Evolutionary conservation across 208 protist genomes (phyloP).

Genomic region (Acanthamoeba lenticulata): DNA sequence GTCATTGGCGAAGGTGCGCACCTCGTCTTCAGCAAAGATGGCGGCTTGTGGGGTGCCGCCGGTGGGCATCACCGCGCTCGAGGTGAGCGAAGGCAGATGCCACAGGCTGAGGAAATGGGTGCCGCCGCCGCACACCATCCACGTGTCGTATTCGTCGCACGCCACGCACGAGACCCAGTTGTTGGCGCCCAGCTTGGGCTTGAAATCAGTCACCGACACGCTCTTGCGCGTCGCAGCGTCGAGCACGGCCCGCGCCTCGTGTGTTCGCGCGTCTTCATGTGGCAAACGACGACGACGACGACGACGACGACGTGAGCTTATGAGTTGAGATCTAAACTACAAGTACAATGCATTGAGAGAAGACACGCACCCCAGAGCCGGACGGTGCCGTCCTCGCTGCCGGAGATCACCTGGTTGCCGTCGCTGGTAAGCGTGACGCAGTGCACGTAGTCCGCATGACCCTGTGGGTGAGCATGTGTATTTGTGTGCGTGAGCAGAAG

Average conservation of each 20-base stretch:
- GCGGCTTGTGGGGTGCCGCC: neutral
- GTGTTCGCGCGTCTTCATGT: neutral
- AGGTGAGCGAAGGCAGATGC: slow-evolving; percentile 8
- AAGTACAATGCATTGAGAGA: no score
- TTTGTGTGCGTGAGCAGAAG: no score
- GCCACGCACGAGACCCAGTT: neutral
- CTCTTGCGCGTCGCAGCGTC: neutral
- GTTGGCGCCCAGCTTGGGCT: slow-evolving; percentile 16
- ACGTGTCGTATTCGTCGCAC: neutral
- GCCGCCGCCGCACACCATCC: slow-evolving; percentile 15
- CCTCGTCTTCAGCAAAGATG: neutral
- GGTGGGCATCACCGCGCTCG: slow-evolving; percentile 16
- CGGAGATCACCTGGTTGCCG: neutral
- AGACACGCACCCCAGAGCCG: neutral
- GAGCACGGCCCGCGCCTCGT: neutral
- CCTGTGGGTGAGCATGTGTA: no score
- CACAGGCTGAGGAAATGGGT: slow-evolving; percentile 11
- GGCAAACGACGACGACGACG: no score
- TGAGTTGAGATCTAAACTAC: no score
- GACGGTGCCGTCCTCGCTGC: neutral
- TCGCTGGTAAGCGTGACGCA: neutral
- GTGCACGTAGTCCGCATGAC: neutral
- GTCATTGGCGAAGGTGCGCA: no score
- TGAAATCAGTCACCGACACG: slow-evolving; percentile 22
- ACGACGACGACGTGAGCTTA: no score